A percentile compares a stretch with the other conserved stretches of the same genome.
These are phyloP conservation scores for Apiospora kogelbergensis DNA, from an alignment of 2,329 filamentous ascomycete species.

Conservation along the genomic window DNA sequence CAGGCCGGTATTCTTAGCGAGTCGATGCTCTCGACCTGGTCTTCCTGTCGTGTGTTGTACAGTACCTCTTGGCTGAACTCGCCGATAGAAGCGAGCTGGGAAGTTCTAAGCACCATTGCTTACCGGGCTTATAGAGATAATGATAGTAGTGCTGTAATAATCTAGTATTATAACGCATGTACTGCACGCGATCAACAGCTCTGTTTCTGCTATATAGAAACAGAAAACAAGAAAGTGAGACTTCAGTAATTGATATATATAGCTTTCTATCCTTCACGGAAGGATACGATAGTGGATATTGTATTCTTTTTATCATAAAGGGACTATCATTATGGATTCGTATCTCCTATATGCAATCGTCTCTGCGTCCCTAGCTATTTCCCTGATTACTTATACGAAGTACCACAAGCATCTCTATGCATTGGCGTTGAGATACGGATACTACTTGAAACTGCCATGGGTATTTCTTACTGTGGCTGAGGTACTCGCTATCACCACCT, in stretches of 20 bases:
- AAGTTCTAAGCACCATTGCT: slow-evolving; percentile 12
- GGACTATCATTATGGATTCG: neutral
- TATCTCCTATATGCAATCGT: neutral
- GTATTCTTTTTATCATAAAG: neutral
- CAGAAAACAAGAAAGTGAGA: neutral
- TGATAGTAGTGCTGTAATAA: neutral
- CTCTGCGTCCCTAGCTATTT: neutral
- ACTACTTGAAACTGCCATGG: neutral
- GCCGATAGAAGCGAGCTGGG: neutral
- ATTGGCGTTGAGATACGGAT: neutral
- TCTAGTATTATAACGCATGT: neutral
- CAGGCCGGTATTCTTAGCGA: neutral
- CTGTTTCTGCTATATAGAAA: neutral
- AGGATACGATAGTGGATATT: neutral
- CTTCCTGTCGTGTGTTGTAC: neutral
- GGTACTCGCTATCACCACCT: neutral
- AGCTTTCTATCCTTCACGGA: neutral
- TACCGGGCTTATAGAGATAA: slow-evolving; percentile 17
- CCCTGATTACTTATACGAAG: neutral
- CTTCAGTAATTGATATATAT: neutral
- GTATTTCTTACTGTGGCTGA: neutral
- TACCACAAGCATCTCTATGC: neutral
- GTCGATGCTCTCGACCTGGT: neutral
- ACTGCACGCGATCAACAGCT: neutral
- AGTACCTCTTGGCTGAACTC: neutral